Evolutionary conservation across 352 stramenopile species (phyloP).

Genomic region (Phytophthora cryptogea): DNA sequence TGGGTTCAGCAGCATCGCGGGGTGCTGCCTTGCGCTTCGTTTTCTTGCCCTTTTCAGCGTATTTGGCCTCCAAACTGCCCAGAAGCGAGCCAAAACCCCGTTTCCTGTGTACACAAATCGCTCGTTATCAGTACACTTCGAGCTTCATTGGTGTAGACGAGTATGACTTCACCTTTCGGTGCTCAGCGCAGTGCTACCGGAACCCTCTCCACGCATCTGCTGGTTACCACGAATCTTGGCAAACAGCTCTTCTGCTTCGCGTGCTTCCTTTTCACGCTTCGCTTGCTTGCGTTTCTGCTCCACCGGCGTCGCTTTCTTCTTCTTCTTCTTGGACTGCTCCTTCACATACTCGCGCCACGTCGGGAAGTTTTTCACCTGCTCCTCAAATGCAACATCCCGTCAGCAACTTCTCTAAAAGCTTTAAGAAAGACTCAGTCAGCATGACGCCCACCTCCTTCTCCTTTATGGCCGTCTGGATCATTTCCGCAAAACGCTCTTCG

Average conservation of each 20-base stretch:
- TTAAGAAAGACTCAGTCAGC: too few species aligned
- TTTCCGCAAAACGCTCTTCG: slow-evolving; percentile 63
- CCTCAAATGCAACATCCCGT: background rate
- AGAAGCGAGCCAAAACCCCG: slow-evolving; percentile 65
- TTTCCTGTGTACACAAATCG: slow-evolving; percentile 39
- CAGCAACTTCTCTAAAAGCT: background rate
- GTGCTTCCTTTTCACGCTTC: slow-evolving; percentile 63
- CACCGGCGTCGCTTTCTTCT: slow-evolving; percentile 35
- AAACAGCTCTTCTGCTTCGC: slow-evolving; percentile 66
- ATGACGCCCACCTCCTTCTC: slow-evolving; percentile 28
- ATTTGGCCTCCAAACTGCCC: slow-evolving; percentile 65
- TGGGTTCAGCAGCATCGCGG: slow-evolving; percentile 34
- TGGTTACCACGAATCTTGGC: slow-evolving; percentile 64
- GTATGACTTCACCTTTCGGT: slow-evolving; percentile 38
- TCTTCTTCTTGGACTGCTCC: slow-evolving; percentile 40
- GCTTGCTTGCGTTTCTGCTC: slow-evolving; percentile 51
- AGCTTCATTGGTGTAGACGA: slow-evolving; percentile 1
- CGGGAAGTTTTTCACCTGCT: slow-evolving; percentile 41
- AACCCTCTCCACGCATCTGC: slow-evolving; percentile 38
- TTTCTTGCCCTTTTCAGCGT: slow-evolving; percentile 53
- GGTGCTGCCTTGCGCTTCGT: slow-evolving; percentile 36
- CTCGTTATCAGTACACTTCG: slow-evolving; percentile 3
- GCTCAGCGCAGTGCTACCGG: slow-evolving; percentile 37
- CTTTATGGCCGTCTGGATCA: slow-evolving; percentile 72
- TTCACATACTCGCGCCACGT: slow-evolving; percentile 57